A percentile compares a stretch with the other conserved stretches of the same genome.
Conservation (phyloP, 176 grass and related monocot species). For the Thalia dealbata region DNA sequence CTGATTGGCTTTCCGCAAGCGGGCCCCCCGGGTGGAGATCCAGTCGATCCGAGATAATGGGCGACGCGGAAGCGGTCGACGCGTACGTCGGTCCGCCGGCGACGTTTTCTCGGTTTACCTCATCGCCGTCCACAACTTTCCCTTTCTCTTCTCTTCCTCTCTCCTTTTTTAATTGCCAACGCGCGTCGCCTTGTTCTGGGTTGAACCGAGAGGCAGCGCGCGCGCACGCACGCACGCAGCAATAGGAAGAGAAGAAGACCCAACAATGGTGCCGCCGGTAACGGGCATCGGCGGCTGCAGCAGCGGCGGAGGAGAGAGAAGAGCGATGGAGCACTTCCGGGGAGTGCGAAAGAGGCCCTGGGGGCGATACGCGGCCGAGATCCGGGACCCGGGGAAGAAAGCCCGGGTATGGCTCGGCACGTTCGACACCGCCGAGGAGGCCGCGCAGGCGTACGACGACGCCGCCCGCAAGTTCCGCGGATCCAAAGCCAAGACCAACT, state of each 20-base stretch:
- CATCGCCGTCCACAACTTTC: no score
- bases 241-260: no score
- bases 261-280: no score
- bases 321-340: background rate
- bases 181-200: no score
- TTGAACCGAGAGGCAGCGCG: no score
- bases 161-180: no score
- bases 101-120: no score
- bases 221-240: no score
- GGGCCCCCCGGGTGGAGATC: background rate
- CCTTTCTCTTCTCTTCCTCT: no score
- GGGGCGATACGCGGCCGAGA: background rate
- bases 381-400: background rate
- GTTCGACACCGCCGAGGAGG: slow-evolving; percentile 14
- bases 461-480: background rate
- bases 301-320: no score
- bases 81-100: background rate
- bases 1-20: background rate
- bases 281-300: no score
- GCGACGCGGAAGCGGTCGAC: background rate
- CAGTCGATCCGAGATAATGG: background rate
- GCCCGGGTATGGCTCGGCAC: slow-evolving; percentile 5
- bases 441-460: background rate
- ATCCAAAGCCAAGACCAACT: background rate
- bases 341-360: background rate